A percentile compares a stretch with the other conserved stretches of the same genome.
phyloP scores from a whole-genome alignment of 108 stramenopile genomes.

The Skeletonema potamos region DNA sequence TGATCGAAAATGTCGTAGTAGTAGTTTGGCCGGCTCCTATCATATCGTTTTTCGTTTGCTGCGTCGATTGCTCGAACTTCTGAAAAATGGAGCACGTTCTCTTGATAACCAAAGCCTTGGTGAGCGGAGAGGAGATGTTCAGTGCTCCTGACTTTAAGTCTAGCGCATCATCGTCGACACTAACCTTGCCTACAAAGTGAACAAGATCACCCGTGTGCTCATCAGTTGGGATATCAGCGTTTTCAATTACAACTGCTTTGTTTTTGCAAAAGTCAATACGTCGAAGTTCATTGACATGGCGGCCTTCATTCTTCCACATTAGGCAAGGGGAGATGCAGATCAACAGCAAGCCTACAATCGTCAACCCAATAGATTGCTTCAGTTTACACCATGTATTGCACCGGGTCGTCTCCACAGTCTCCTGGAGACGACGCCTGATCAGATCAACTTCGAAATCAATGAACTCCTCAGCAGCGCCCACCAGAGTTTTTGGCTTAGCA shows the following conservation, averaged over 20 bases:
- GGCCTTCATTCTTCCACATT: slow-evolving; percentile 61
- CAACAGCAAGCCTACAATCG: slow-evolving; percentile 43
- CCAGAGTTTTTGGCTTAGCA: background rate
- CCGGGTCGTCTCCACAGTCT: background rate
- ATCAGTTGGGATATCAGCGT: slow-evolving; percentile 33
- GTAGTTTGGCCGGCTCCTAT: slow-evolving; percentile 53
- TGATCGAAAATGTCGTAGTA: slow-evolving; percentile 46
- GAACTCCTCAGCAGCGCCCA: background rate
- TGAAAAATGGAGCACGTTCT: slow-evolving; percentile 56
- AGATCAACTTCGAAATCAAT: background rate
- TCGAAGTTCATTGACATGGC: slow-evolving; percentile 47
- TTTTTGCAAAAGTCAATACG: slow-evolving; percentile 59
- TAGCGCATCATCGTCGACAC: slow-evolving; percentile 43
- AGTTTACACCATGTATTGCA: slow-evolving; percentile 49
- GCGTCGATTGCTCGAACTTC: slow-evolving; percentile 40
- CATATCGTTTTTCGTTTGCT: slow-evolving; percentile 36
- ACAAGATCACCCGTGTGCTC: slow-evolving; percentile 45
- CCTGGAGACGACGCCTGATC: background rate
- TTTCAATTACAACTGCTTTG: slow-evolving; percentile 45
- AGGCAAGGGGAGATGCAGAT: slow-evolving; percentile 47
- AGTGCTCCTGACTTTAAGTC: slow-evolving; percentile 41
- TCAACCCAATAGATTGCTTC: slow-evolving; percentile 46
- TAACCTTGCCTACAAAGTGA: slow-evolving; percentile 52
- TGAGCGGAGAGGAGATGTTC: slow-evolving; percentile 42
- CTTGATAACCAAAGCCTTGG: slow-evolving; percentile 45